Conservation (phyloP, 768 basidiomycete species). For the Terana coerulea region DNA sequence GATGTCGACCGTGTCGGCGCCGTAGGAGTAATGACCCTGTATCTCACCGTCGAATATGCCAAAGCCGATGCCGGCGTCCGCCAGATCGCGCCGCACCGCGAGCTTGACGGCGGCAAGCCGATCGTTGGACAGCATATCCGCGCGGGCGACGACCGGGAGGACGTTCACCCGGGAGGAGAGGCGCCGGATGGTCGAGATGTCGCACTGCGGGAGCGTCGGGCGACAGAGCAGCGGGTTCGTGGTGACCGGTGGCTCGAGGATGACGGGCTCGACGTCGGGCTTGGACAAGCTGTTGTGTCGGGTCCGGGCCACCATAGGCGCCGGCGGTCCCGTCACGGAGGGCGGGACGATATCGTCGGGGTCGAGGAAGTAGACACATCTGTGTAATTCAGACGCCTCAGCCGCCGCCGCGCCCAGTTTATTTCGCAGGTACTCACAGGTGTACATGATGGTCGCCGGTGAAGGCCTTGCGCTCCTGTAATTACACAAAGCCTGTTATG, state of each 20-base stretch:
- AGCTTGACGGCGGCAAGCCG: slow-evolving; percentile 75
- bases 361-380: slow-evolving; percentile 86
- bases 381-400: slow-evolving; percentile 25
- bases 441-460: slow-evolving; percentile 77
- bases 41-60: slow-evolving; percentile 83
- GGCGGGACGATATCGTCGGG: slow-evolving; percentile 77
- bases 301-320: slow-evolving; percentile 62
- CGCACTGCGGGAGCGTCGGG: slow-evolving; percentile 62
- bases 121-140: slow-evolving; percentile 79
- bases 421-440: slow-evolving; percentile 50
- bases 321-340: slow-evolving; percentile 60
- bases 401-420: slow-evolving; percentile 7
- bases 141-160: slow-evolving; percentile 79
- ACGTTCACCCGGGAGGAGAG: slow-evolving; percentile 83
- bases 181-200: slow-evolving; percentile 76
- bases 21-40: slow-evolving; percentile 36
- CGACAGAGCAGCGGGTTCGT: slow-evolving; percentile 67
- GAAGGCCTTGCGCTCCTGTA: slow-evolving; percentile 68
- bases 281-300: slow-evolving; percentile 72
- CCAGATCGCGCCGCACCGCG: slow-evolving; percentile 77
- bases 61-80: slow-evolving; percentile 83
- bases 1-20: slow-evolving; percentile 14
- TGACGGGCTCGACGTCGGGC: slow-evolving; percentile 69
- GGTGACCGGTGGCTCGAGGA: slow-evolving; percentile 75
- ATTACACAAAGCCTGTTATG: slow-evolving; percentile 20